These are phyloP conservation scores for Mycena maculata DNA, from an alignment of 768 basidiomycete species.

Conservation along the genomic window DNA sequence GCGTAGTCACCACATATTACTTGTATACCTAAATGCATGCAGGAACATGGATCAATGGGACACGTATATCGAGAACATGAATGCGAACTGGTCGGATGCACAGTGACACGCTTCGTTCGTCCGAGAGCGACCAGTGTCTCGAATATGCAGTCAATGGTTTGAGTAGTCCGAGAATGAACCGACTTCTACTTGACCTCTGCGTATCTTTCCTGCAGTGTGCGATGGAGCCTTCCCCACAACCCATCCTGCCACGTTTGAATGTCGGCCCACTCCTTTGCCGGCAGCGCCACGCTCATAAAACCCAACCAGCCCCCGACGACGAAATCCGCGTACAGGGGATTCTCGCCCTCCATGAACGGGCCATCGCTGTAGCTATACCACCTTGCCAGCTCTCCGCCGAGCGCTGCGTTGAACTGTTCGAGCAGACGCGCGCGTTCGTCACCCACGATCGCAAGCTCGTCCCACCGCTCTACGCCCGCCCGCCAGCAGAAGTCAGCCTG, in stretches of 20 bases:
- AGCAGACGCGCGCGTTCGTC: background rate
- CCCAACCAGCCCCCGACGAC: background rate
- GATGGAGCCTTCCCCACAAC: background rate
- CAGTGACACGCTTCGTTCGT: too few relatives aligned
- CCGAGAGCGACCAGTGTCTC: too few relatives aligned
- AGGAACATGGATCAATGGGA: too few relatives aligned
- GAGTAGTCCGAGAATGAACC: too few relatives aligned
- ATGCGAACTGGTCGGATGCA: too few relatives aligned
- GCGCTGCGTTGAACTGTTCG: constrained; percentile 4
- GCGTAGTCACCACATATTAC: background rate
- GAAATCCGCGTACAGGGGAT: background rate
- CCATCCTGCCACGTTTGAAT: background rate
- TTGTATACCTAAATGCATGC: too few relatives aligned
- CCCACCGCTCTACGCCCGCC: constrained; percentile 16
- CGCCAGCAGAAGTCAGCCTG: constrained; percentile 19
- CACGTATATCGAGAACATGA: too few relatives aligned
- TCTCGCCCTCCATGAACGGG: background rate
- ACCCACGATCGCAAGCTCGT: constrained; percentile 2
- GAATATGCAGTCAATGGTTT: too few relatives aligned
- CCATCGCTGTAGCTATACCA: background rate
- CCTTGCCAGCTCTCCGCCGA: constrained; percentile 4
- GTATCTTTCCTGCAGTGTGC: background rate
- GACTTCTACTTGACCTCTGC: too few relatives aligned
- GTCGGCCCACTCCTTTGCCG: background rate
- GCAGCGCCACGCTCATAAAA: background rate